Percentiles rank a stretch among this genome's conserved stretches.
Evolutionary conservation across 805 yeast genomes (phyloP).

Genomic region (Helenozyma baotianmanensis): DNA sequence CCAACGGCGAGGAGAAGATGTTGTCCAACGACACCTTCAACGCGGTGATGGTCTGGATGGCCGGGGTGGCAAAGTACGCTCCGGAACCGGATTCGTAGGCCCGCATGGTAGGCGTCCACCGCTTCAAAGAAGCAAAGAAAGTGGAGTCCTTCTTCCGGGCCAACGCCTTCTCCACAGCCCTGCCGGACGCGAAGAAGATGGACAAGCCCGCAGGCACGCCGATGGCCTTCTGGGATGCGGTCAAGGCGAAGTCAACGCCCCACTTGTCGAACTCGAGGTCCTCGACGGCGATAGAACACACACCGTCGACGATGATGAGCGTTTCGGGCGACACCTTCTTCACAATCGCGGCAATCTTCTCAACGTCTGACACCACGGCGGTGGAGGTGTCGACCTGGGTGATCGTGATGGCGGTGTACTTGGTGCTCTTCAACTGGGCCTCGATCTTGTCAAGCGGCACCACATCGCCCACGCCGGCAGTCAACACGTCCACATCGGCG

Average conservation of each 20-base stretch:
- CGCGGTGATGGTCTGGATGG: constrained; percentile 81
- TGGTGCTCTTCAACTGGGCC: constrained; percentile 44
- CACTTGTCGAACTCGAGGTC: constrained; percentile 78
- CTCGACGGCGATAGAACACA: constrained; percentile 91
- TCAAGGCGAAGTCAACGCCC: constrained; percentile 83
- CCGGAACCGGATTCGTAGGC: constrained; percentile 76
- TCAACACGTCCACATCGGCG: constrained; percentile 67
- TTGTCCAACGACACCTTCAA: constrained; percentile 71
- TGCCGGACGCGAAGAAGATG: constrained; percentile 65
- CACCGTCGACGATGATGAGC: constrained; percentile 85
- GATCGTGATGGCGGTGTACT: constrained; percentile 69
- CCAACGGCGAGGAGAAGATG: constrained; percentile 53
- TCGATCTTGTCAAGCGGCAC: constrained; percentile 57
- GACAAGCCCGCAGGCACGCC: constrained; percentile 94
- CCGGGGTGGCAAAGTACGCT: constrained; percentile 96
- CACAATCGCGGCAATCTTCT: constrained; percentile 56
- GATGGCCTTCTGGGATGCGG: constrained; percentile 94
- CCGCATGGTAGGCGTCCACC: constrained; percentile 86
- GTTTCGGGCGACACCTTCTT: constrained; percentile 70
- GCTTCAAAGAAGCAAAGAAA: constrained; percentile 67
- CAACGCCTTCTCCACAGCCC: constrained; percentile 65
- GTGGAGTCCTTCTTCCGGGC: constrained; percentile 44
- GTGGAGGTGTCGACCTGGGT: constrained; percentile 98
- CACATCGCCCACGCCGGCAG: constrained; percentile 69
- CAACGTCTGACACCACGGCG: constrained; percentile 78